Percentiles rank a stretch among this genome's conserved stretches.
Conservation (phyloP, 139 green algal species). For the Volvox reticuliferus region DNA sequence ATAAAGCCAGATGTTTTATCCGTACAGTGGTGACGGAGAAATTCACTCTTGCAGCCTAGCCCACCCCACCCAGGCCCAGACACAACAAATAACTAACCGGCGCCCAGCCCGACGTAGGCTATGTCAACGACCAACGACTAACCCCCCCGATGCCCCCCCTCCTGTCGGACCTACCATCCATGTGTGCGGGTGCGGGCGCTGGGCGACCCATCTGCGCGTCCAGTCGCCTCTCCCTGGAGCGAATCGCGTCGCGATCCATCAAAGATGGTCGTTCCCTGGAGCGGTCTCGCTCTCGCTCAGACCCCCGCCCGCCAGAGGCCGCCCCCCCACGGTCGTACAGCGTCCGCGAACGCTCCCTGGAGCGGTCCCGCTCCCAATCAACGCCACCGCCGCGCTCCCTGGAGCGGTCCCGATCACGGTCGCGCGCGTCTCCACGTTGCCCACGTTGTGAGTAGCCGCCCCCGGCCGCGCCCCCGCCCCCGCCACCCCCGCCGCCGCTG, state of each 20-base stretch:
- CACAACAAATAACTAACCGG: no score
- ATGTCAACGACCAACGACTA: no score
- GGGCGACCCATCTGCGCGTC: constrained; percentile 18
- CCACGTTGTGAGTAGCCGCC: background rate
- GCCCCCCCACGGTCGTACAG: background rate
- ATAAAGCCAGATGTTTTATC: no score
- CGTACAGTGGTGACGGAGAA: no score
- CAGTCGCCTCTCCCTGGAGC: constrained; percentile 15
- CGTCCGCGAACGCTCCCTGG: background rate
- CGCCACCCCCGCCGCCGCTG: no score
- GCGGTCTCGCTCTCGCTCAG: background rate
- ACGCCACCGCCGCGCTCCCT: background rate
- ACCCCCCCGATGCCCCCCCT: no score
- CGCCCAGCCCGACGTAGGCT: no score
- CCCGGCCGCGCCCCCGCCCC: no score
- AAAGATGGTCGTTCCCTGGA: background rate
- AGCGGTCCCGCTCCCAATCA: background rate
- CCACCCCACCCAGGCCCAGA: no score
- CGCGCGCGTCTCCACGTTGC: background rate
- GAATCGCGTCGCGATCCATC: constrained; percentile 32
- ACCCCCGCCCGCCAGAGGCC: background rate
- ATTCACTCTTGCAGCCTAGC: no score
- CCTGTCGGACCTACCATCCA: background rate
- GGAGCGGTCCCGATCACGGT: background rate
- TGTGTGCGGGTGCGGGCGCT: background rate